A percentile compares a stretch with the other conserved stretches of the same genome.
Evolutionary conservation across 768 basidiomycete genomes (phyloP).

Genomic region (Candolleomyces aberdarensis): DNA sequence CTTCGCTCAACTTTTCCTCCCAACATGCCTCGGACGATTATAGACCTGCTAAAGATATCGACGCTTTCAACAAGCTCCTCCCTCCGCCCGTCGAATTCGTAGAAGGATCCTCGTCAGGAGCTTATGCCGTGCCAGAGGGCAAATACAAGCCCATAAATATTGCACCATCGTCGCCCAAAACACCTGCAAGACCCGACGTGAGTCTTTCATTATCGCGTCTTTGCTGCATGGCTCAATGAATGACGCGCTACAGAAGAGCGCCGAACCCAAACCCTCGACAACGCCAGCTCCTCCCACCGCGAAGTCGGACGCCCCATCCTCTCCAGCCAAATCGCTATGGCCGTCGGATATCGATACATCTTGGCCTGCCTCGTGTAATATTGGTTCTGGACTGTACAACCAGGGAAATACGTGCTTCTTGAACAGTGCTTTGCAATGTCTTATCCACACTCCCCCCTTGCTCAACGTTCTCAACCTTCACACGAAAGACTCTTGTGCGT

Average conservation of each 20-base stretch:
- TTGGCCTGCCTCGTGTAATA: slow-evolving; percentile 51
- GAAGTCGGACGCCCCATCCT: slow-evolving; percentile 24
- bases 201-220: slow-evolving; percentile 4
- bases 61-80: slow-evolving; percentile 73
- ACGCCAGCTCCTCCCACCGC: slow-evolving; percentile 21
- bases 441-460: slow-evolving; percentile 89
- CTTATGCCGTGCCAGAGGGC: slow-evolving; percentile 65
- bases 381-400: slow-evolving; percentile 73
- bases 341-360: slow-evolving; percentile 48
- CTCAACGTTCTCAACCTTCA: slow-evolving; percentile 57
- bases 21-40: slow-evolving; percentile 53
- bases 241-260: slow-evolving; percentile 6
- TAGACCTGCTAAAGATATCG: slow-evolving; percentile 67
- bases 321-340: slow-evolving; percentile 28
- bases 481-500: slow-evolving; percentile 59
- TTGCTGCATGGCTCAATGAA: neutral
- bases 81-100: slow-evolving; percentile 81
- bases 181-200: slow-evolving; percentile 39
- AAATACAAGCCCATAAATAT: slow-evolving; percentile 83
- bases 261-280: slow-evolving; percentile 12
- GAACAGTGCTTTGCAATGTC: slow-evolving; percentile 91
- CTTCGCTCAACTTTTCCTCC: slow-evolving; percentile 45
- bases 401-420: slow-evolving; percentile 94
- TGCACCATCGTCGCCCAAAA: slow-evolving; percentile 42
- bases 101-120: slow-evolving; percentile 79